phyloP scores from a whole-genome alignment of 192 early-diverging fungal species.

The Coemansia sp. region DNA sequence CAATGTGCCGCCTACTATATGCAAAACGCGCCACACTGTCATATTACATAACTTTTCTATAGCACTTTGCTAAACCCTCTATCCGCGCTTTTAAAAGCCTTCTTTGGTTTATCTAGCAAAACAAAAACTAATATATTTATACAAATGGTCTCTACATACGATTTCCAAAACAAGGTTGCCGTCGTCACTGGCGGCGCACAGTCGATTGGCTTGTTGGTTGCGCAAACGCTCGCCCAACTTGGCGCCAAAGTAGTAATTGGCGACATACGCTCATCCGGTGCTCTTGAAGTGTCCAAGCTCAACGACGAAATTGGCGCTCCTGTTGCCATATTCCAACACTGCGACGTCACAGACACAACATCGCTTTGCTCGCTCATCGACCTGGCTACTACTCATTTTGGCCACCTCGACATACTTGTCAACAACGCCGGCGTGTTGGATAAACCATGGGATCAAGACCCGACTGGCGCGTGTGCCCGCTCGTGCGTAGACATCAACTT shows the following conservation, averaged over 20 bases:
- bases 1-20: not conserved
- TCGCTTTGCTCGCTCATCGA: constrained; percentile 42
- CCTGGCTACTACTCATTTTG: constrained; percentile 53
- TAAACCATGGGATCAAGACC: constrained; percentile 26
- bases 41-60: not conserved
- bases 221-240: constrained; percentile 53
- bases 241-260: constrained; percentile 62
- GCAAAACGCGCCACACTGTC: not conserved
- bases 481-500: constrained; percentile 70
- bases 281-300: constrained; percentile 20
- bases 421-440: constrained; percentile 64
- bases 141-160: constrained; percentile 6
- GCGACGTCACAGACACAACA: constrained; percentile 50
- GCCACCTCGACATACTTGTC: constrained; percentile 56
- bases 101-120: not conserved
- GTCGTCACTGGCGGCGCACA: constrained; percentile 68
- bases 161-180: constrained; percentile 55
- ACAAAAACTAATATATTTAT: not conserved
- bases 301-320: constrained; percentile 25
- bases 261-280: constrained; percentile 39
- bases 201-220: constrained; percentile 59
- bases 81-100: not conserved
- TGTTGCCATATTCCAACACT: constrained; percentile 52
- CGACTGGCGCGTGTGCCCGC: constrained; percentile 51
- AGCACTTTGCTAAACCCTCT: too few species aligned